Percentiles rank a stretch among this genome's conserved stretches.
These are phyloP conservation scores for Wickerhamiella brachini DNA, from an alignment of 805 yeast genomes.

Conservation along the genomic window DNA sequence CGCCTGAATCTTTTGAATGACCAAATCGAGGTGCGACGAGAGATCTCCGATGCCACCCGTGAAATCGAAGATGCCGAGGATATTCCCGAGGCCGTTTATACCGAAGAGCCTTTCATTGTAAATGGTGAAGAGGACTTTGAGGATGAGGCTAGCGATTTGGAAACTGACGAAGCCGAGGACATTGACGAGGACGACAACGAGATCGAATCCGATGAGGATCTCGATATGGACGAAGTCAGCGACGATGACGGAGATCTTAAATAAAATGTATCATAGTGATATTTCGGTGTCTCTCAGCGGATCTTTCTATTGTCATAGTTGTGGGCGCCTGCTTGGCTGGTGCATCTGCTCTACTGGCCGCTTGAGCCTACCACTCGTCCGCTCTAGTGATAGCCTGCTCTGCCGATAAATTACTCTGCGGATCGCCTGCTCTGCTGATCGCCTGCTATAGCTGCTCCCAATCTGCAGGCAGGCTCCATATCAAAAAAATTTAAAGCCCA, in stretches of 20 bases:
- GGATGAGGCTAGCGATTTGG: slow-evolving; percentile 23
- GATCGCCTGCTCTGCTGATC: no score
- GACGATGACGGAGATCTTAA: background rate
- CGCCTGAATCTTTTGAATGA: slow-evolving; percentile 61
- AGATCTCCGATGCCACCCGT: slow-evolving; percentile 27
- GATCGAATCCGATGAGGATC: slow-evolving; percentile 23
- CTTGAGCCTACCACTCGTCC: no score
- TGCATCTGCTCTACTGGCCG: no score
- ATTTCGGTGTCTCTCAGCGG: no score
- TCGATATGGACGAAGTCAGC: background rate
- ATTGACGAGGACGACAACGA: slow-evolving; percentile 31
- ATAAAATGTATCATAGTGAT: background rate
- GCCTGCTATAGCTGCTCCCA: background rate
- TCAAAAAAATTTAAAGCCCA: background rate
- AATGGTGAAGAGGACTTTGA: slow-evolving; percentile 35
- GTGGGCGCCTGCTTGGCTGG: no score
- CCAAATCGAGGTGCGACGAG: slow-evolving; percentile 58
- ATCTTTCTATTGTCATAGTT: no score
- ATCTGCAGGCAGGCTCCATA: no score
- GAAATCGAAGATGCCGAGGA: slow-evolving; percentile 24
- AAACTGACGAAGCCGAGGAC: slow-evolving; percentile 27
- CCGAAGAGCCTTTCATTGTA: slow-evolving; percentile 28
- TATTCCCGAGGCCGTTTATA: slow-evolving; percentile 26
- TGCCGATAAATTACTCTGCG: no score
- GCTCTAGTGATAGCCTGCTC: no score